Percentiles rank a stretch among this genome's conserved stretches.
phyloP scores from a whole-genome alignment of 2,329 filamentous ascomycete genomes.

The Cadophora luteo-olivacea region DNA sequence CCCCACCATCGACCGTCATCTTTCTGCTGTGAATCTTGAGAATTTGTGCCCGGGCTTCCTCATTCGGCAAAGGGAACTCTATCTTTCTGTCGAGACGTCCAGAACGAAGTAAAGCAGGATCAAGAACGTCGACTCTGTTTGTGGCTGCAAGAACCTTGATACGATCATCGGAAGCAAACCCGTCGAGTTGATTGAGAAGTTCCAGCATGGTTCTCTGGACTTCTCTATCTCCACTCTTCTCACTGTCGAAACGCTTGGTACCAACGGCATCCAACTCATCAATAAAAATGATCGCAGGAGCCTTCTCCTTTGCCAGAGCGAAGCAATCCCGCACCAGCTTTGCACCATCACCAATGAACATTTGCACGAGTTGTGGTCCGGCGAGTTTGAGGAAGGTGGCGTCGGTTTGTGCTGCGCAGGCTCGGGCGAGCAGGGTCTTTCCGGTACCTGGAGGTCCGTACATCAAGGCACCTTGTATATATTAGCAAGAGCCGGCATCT shows the following conservation, averaged over 20 bases:
- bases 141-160: slow-evolving; percentile 97
- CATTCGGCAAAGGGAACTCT: slow-evolving; percentile 96
- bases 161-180: slow-evolving; percentile 94
- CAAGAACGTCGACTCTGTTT: slow-evolving; percentile 92
- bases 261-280: slow-evolving; percentile 98
- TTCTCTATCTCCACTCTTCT: slow-evolving; percentile 97
- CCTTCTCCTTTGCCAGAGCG: slow-evolving; percentile 97
- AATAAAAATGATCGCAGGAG: slow-evolving; percentile 98
- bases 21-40: slow-evolving; percentile 97
- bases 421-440: slow-evolving; percentile 91
- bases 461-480: slow-evolving; percentile 85
- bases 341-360: slow-evolving; percentile 99
- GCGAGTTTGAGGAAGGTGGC: slow-evolving; percentile 98
- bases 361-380: slow-evolving; percentile 96
- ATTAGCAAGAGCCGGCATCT: slow-evolving; percentile 16
- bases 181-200: slow-evolving; percentile 96
- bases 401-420: slow-evolving; percentile 96
- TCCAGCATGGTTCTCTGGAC: slow-evolving; percentile 99
- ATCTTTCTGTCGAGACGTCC: slow-evolving; percentile 96
- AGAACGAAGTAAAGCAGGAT: slow-evolving; percentile 88
- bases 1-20: slow-evolving; percentile 91
- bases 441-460: slow-evolving; percentile 92
- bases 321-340: slow-evolving; percentile 98
- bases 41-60: slow-evolving; percentile 96
- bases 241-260: slow-evolving; percentile 97